phyloP scores from a whole-genome alignment of 495 filamentous ascomycete species.

The Neurospora tetraspora region DNA sequence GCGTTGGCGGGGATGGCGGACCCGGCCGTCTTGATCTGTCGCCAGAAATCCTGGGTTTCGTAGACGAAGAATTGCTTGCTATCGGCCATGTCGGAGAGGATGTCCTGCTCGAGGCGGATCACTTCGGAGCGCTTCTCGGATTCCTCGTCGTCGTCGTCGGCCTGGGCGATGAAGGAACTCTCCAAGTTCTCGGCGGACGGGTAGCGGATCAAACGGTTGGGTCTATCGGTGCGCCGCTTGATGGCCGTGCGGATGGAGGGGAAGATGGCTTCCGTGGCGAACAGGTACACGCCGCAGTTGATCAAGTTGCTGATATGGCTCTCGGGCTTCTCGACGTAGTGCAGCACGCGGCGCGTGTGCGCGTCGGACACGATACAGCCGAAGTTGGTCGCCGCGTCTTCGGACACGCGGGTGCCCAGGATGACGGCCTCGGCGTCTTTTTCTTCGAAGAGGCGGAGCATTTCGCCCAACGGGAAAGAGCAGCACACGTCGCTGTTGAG shows the following conservation, averaged over 20 bases:
- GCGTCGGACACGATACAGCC: slow-evolving; percentile 96
- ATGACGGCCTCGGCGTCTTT: slow-evolving; percentile 97
- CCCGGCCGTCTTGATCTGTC: slow-evolving; percentile 98
- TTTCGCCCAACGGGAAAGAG: slow-evolving; percentile 92
- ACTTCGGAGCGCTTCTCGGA: slow-evolving; percentile 75
- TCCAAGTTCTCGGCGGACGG: slow-evolving; percentile 92
- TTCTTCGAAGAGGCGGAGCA: slow-evolving; percentile 87
- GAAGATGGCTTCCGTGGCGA: slow-evolving; percentile 91
- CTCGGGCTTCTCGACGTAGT: slow-evolving; percentile 99
- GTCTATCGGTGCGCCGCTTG: slow-evolving; percentile 87
- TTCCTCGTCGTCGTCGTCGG: slow-evolving; percentile 56
- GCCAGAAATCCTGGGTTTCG: slow-evolving; percentile 99
- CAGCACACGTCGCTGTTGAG: slow-evolving; percentile 99
- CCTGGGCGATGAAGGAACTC: slow-evolving; percentile 53
- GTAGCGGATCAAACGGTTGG: slow-evolving; percentile 78
- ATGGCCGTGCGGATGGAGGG: slow-evolving; percentile 90
- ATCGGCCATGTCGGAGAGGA: slow-evolving; percentile 91
- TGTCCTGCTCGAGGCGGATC: slow-evolving; percentile 94
- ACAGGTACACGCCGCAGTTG: slow-evolving; percentile 99
- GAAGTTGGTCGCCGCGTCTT: slow-evolving; percentile 91
- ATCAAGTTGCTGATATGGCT: slow-evolving; percentile 97
- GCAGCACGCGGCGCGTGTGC: slow-evolving; percentile 89
- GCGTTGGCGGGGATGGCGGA: slow-evolving; percentile 97
- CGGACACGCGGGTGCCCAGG: slow-evolving; percentile 82
- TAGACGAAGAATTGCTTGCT: slow-evolving; percentile 97